Base-by-base conservation (phyloP, 179 eudicot species). In the Carnegiea gigantea region DNA sequence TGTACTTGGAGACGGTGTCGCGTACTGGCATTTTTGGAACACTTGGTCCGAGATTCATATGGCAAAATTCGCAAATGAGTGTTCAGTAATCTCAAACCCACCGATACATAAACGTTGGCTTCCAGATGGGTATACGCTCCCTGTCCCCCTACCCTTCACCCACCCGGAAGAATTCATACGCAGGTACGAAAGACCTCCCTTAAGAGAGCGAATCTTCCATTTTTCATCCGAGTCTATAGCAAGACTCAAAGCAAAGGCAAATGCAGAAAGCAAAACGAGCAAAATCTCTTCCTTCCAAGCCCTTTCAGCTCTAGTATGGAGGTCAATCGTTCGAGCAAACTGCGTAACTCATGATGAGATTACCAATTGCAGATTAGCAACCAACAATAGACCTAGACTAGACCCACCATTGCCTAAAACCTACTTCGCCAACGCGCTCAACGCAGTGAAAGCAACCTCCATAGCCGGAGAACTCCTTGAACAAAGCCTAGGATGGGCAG, bases 211-310 rank as follows among this genome's bases (percentile, higher is more conserved):
- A 17, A 48, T 83, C 82, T 83, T 83, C 67, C 82, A 83, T 79
- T 83, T 78, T 21, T 73, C 85, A 5, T 67, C 85, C 1, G 72
- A 83, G 17, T 79, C 85, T 9, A 83, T 83, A 48, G 57, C 73
- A 64, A 74, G 24, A 20, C 70, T 79, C 0, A 78, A 83, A 51
- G 44, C 30, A 0, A 36, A 51, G 46, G 85, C 78, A 8, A 83
- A 83, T 10, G 2, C 49, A 5, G 67, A 83, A 36, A 6, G 15
- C 46, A 46, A 78, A 3, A 74, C 6, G 5, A 64, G 1, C 68
- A 40, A 64, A 2, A 88, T 88, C 73, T 90, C 92, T 1, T 85
- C 89, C 4, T 82, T 90, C 14, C 92, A 90, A 75, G 89, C 89
- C 9, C 48, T 88, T 53, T 90, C 87, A 7, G 88, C 89, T 2